These are phyloP conservation scores for Saccharum officinarum DNA, from an alignment of 176 grass and related monocot genomes.

Conservation along the genomic window DNA sequence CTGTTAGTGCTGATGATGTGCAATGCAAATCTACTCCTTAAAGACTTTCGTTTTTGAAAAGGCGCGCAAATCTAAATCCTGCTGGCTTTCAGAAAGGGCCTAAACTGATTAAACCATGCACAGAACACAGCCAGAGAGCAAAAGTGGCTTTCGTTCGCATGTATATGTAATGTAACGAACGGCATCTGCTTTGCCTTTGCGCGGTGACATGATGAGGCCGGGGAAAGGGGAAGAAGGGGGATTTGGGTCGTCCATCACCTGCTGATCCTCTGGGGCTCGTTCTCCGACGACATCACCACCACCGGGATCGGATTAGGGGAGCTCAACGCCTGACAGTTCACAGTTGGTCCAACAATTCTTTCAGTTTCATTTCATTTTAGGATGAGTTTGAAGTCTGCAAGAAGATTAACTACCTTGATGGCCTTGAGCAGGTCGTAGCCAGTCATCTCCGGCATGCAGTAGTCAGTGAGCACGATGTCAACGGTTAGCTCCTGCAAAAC, in stretches of 20 bases:
- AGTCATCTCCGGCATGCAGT: slow-evolving; percentile 98
- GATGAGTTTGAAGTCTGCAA: neutral
- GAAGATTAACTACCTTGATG: slow-evolving; percentile 57
- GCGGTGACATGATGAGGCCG: neutral
- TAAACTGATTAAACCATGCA: neutral
- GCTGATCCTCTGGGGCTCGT: slow-evolving; percentile 89
- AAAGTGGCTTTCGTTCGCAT: slow-evolving; percentile 25
- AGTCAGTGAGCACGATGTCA: slow-evolving; percentile 90
- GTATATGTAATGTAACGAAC: neutral
- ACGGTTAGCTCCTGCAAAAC: slow-evolving; percentile 59
- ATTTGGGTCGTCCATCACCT: slow-evolving; percentile 45
- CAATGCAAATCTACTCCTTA: slow-evolving; percentile 21
- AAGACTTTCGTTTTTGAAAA: slow-evolving; percentile 5
- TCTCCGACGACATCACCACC: slow-evolving; percentile 95
- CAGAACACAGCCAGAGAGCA: slow-evolving; percentile 10
- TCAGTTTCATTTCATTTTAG: neutral
- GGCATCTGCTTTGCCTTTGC: slow-evolving; percentile 27
- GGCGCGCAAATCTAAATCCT: slow-evolving; percentile 26
- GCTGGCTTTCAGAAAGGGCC: slow-evolving; percentile 23
- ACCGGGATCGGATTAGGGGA: slow-evolving; percentile 74
- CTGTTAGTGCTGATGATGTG: slow-evolving; percentile 27
- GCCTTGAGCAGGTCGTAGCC: slow-evolving; percentile 90
- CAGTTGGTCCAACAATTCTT: neutral
- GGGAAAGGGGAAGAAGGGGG: neutral
- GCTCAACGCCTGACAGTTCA: slow-evolving; percentile 45